Evolutionary conservation across 768 basidiomycete genomes (phyloP), one percentile per base, ranked within the genome.

Genomic region (Agrocybe chaxingu): DNA sequence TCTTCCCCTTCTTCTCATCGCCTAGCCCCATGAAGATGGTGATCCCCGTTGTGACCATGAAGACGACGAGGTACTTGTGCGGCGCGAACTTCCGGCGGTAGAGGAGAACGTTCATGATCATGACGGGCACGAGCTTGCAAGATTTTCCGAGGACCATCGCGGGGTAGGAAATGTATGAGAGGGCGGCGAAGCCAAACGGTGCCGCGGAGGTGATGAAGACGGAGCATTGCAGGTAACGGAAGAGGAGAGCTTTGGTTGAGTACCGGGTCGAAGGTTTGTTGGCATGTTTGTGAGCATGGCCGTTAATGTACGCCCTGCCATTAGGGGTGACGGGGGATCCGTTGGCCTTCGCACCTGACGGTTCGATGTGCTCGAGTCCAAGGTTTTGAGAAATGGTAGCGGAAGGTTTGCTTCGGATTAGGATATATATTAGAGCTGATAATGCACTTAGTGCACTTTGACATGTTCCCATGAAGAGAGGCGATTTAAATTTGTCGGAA

Each of bases 71-170:
- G 69, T 98, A 99, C 66, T 98, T 98, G 80, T 98, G 89, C 1
- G 84, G 79, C 0, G 93, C 89, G 66, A 98, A 98, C 55, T 80
- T 79, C 43, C 96, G 87, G 48, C 95, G 92, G 70, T 98, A 98
- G 51, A 98, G 78, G 35, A 98, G 61, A 59, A 98, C 85, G 70
- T 98, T 98, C 88, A 98, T 94, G 67, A 98, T 80, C 83, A 96
- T 92, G 53, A 95, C 97, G 0, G 97, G 97, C 39, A 99, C 92
- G 64, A 99, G 91, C 66, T 98, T 98, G 79, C 97, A 98, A 0
- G 95, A 98, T 68, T 98, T 98, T 46, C 92, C 97, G 56, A 98
- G 87, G 32, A 98, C 95, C 90, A 98, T 96, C 39, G 96, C 93
- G 44, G 97, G 97, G 75, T 98, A 98, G 12, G 93, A 93, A 64